Conservation (phyloP, 2,329 filamentous ascomycete genomes). For the Pseudocercospora eumusae region DNA sequence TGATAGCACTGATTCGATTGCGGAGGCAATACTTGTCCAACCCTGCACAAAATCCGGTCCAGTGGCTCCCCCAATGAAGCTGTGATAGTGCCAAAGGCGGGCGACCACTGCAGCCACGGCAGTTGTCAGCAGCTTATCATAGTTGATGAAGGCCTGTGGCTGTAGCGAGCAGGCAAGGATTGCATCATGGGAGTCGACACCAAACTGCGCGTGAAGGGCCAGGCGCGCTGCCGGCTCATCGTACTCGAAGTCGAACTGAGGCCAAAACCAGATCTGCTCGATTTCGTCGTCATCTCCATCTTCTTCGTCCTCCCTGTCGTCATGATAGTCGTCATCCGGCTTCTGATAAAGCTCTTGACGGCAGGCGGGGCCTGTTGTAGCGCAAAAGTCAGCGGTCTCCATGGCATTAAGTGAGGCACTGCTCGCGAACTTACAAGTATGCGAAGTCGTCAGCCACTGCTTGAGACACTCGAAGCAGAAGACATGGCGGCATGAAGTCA, state of each 20-base stretch:
- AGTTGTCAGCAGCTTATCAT: neutral
- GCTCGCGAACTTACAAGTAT: neutral
- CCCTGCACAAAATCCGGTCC: neutral
- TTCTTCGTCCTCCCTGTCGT: neutral
- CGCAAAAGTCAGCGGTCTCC: too few species aligned
- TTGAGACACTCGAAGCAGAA: slow-evolving; percentile 8
- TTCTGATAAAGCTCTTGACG: neutral
- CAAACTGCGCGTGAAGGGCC: too few species aligned
- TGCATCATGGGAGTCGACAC: neutral
- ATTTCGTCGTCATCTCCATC: neutral
- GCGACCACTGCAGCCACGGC: neutral
- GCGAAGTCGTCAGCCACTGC: neutral
- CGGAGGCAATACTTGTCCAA: neutral
- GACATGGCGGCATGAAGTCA: neutral
- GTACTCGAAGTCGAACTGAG: neutral
- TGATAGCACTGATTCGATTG: neutral
- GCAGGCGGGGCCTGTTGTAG: neutral
- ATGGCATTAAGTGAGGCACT: too few species aligned
- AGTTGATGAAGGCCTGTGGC: neutral
- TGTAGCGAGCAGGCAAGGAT: neutral
- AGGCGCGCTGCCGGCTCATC: neutral
- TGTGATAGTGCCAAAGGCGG: too few species aligned
- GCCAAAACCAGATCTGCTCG: neutral
- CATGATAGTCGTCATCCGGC: neutral
- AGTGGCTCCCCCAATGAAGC: too few species aligned